Conservation (phyloP, 768 basidiomycete genomes). For the Tricholoma sp. region DNA sequence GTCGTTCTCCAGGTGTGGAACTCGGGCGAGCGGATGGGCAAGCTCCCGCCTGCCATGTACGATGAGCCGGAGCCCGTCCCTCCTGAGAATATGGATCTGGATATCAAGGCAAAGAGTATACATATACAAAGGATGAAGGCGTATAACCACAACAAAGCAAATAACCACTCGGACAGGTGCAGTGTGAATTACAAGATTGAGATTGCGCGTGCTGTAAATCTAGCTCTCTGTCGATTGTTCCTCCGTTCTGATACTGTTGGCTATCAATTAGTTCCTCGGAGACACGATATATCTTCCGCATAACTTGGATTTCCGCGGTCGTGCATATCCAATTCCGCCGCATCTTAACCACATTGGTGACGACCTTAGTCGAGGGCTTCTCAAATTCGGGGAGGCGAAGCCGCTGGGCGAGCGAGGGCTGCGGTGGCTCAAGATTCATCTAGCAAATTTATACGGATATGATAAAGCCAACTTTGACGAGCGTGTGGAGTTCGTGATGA, state of each 20-base stretch:
- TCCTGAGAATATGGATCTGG: constrained; percentile 40
- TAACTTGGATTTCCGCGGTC: constrained; percentile 95
- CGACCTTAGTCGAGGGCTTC: constrained; percentile 83
- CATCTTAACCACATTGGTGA: constrained; percentile 96
- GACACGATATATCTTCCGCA: constrained; percentile 92
- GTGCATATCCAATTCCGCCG: constrained; percentile 94
- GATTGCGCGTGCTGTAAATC: constrained; percentile 81
- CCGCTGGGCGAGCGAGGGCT: constrained; percentile 81
- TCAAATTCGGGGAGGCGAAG: constrained; percentile 76
- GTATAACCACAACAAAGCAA: constrained; percentile 57
- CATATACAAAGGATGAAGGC: constrained; percentile 52
- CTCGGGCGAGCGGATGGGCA: constrained; percentile 71
- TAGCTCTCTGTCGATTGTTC: not conserved
- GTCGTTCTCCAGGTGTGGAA: constrained; percentile 84
- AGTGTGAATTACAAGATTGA: constrained; percentile 96
- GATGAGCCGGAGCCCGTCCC: constrained; percentile 61
- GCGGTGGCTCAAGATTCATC: constrained; percentile 92
- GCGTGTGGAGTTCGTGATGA: constrained; percentile 72
- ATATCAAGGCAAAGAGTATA: constrained; percentile 46
- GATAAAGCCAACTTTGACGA: constrained; percentile 96
- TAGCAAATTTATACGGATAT: constrained; percentile 88
- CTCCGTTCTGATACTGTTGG: constrained; percentile 4
- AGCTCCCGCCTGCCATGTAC: constrained; percentile 72
- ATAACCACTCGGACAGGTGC: constrained; percentile 89
- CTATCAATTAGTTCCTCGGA: constrained; percentile 61